These are phyloP conservation scores for Hammondia hammondi DNA, from an alignment of 169 alveolate species.

Conservation along the genomic window DNA sequence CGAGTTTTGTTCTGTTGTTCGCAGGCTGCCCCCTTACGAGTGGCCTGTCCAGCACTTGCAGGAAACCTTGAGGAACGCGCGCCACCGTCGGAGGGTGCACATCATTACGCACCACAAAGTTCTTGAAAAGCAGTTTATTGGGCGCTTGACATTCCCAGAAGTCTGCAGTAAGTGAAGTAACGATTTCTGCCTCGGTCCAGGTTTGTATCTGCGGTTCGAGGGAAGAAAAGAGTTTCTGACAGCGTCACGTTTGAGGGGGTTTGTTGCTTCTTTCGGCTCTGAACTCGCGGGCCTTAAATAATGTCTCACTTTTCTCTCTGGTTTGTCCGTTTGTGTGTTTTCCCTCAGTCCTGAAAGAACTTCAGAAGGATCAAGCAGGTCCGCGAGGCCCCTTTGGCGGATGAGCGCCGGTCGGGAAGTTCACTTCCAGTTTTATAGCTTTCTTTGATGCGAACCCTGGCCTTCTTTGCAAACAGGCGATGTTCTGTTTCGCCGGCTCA, in stretches of 20 bases:
- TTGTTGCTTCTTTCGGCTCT: neutral
- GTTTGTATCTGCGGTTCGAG: too few relatives aligned
- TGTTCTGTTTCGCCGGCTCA: too few relatives aligned
- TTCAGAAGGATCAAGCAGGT: neutral
- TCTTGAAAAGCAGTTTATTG: neutral
- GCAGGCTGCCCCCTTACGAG: conserved; percentile 6
- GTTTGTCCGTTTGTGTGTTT: too few relatives aligned
- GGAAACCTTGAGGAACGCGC: conserved; percentile 15
- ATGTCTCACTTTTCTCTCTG: too few relatives aligned
- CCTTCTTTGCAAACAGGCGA: too few relatives aligned
- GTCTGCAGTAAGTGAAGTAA: neutral
- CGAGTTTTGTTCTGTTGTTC: neutral
- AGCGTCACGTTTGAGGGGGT: neutral
- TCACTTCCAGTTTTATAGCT: neutral
- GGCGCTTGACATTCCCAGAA: conserved; percentile 33
- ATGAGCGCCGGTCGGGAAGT: neutral
- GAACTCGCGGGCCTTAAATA: too few relatives aligned
- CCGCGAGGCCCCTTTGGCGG: neutral
- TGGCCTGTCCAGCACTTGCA: conserved; percentile 40
- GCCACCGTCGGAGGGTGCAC: conserved; percentile 25
- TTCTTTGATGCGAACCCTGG: too few relatives aligned
- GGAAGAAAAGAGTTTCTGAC: neutral
- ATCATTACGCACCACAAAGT: conserved; percentile 2
- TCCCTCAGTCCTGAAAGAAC: neutral
- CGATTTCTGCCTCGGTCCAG: neutral